Percentiles rank a stretch among this genome's conserved stretches.
Evolutionary conservation across 164 flowering plant genomes (phyloP).

Genomic region (Houttuynia cordata): DNA sequence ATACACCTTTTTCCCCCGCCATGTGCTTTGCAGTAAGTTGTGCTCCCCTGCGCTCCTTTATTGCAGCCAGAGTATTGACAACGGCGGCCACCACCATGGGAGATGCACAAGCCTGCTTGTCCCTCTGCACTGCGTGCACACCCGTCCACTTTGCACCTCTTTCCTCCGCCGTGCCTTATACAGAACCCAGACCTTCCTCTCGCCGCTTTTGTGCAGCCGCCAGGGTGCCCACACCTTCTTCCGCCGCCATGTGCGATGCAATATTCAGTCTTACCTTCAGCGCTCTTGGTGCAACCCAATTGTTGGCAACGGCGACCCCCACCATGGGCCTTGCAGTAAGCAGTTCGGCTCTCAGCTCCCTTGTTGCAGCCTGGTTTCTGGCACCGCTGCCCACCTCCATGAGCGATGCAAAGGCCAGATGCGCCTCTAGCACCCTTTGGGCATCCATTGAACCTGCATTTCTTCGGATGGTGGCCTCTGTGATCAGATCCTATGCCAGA

Average conservation of each 20-base stretch:
- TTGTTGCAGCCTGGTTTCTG: slow-evolving; percentile 79
- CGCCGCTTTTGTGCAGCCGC: slow-evolving; percentile 74
- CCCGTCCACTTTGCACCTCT: slow-evolving; percentile 66
- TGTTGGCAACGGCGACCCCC: slow-evolving; percentile 76
- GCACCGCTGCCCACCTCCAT: slow-evolving; percentile 96
- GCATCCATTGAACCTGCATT: slow-evolving; percentile 61
- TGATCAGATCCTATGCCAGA: slow-evolving; percentile 26
- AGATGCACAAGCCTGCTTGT: slow-evolving; percentile 79
- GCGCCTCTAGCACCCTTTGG: slow-evolving; percentile 84
- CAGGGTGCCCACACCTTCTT: slow-evolving; percentile 44
- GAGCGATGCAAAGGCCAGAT: slow-evolving; percentile 87
- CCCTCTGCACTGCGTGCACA: slow-evolving; percentile 93
- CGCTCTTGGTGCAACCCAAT: slow-evolving; percentile 90
- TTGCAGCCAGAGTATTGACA: slow-evolving; percentile 46
- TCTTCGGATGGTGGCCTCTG: slow-evolving; percentile 33
- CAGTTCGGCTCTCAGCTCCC: slow-evolving; percentile 93
- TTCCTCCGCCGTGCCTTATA: slow-evolving; percentile 90
- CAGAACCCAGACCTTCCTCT: slow-evolving; percentile 86
- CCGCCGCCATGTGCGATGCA: slow-evolving; percentile 79
- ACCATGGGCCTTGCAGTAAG: slow-evolving; percentile 88
- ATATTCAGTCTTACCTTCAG: slow-evolving; percentile 77
- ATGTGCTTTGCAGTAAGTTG: slow-evolving; percentile 74
- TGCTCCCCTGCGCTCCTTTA: slow-evolving; percentile 87
- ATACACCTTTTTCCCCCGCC: slow-evolving; percentile 87
- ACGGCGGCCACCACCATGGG: slow-evolving; percentile 90